A percentile compares a stretch with the other conserved stretches of the same genome.
Evolutionary conservation across 2,329 filamentous ascomycete species (phyloP).

Genomic region (Colletotrichum sp.): DNA sequence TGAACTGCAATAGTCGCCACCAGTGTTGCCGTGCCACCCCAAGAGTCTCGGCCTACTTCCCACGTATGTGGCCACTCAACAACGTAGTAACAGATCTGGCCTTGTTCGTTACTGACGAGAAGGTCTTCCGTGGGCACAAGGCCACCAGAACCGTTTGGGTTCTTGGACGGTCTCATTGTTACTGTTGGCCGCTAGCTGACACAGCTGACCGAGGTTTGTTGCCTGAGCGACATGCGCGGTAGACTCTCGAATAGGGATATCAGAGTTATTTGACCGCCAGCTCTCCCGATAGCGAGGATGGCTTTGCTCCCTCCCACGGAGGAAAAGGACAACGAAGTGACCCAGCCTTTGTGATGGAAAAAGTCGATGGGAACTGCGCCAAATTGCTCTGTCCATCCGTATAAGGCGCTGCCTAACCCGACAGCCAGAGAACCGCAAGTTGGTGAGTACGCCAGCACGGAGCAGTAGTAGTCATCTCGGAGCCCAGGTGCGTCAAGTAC

Average conservation of each 20-base stretch:
- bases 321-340: constrained; percentile 92
- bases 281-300: constrained; percentile 85
- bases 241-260: constrained; percentile 74
- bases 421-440: constrained; percentile 81
- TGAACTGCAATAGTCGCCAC: constrained; percentile 80
- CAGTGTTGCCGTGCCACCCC: constrained; percentile 80
- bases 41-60: constrained; percentile 69
- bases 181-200: constrained; percentile 78
- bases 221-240: constrained; percentile 76
- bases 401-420: constrained; percentile 79
- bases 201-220: constrained; percentile 77
- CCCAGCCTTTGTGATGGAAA: constrained; percentile 48
- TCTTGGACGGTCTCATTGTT: constrained; percentile 57
- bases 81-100: constrained; percentile 85
- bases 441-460: constrained; percentile 82
- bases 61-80: constrained; percentile 80
- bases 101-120: constrained; percentile 82
- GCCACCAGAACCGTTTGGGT: constrained; percentile 48
- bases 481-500: constrained; percentile 88
- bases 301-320: constrained; percentile 75
- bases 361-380: constrained; percentile 65
- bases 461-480: constrained; percentile 97
- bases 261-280: constrained; percentile 76
- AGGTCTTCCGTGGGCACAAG: constrained; percentile 79
- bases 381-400: constrained; percentile 83